Evolutionary conservation across 1,139 yeast species (phyloP).

Genomic region (Debaryomyces robertsiae): DNA sequence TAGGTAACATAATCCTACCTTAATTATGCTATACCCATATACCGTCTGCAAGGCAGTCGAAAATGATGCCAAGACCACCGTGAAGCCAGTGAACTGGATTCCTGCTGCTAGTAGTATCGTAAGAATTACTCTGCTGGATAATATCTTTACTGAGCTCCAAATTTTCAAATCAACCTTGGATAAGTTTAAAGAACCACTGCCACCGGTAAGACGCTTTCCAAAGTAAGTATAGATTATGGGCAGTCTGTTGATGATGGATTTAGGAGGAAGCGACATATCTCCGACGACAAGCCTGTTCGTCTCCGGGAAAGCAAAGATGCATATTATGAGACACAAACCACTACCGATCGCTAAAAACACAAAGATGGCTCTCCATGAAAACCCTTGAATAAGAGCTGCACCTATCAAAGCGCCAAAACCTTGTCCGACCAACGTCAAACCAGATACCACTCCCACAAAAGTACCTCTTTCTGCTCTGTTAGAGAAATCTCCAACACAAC

Average conservation of each 20-base stretch:
- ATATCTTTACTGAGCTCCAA: slow-evolving; percentile 48
- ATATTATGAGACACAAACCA: slow-evolving; percentile 40
- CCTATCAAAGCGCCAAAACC: slow-evolving; percentile 80
- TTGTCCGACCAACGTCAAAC: slow-evolving; percentile 69
- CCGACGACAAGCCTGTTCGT: slow-evolving; percentile 71
- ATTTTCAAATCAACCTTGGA: slow-evolving; percentile 30
- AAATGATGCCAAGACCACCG: slow-evolving; percentile 65
- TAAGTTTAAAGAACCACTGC: slow-evolving; percentile 19
- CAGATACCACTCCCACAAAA: slow-evolving; percentile 60
- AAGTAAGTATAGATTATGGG: slow-evolving; percentile 36
- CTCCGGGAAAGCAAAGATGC: slow-evolving; percentile 61
- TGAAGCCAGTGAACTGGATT: slow-evolving; percentile 67
- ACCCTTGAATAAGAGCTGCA: slow-evolving; percentile 57
- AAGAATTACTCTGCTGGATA: slow-evolving; percentile 32
- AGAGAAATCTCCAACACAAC: slow-evolving; percentile 60
- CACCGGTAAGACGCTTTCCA: slow-evolving; percentile 20
- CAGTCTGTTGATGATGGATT: slow-evolving; percentile 37
- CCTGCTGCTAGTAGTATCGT: slow-evolving; percentile 53
- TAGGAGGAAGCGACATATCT: slow-evolving; percentile 59
- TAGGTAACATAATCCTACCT: slow-evolving; percentile 65
- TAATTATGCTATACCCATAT: slow-evolving; percentile 53
- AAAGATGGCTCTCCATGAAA: slow-evolving; percentile 77
- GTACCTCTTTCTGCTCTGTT: slow-evolving; percentile 64
- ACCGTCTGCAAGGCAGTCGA: slow-evolving; percentile 52
- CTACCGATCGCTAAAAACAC: slow-evolving; percentile 70